Evolutionary conservation across 2,329 filamentous ascomycete species (phyloP), one percentile per base, ranked within the genome.

Genomic region (Aspergillus transmontanensis): DNA sequence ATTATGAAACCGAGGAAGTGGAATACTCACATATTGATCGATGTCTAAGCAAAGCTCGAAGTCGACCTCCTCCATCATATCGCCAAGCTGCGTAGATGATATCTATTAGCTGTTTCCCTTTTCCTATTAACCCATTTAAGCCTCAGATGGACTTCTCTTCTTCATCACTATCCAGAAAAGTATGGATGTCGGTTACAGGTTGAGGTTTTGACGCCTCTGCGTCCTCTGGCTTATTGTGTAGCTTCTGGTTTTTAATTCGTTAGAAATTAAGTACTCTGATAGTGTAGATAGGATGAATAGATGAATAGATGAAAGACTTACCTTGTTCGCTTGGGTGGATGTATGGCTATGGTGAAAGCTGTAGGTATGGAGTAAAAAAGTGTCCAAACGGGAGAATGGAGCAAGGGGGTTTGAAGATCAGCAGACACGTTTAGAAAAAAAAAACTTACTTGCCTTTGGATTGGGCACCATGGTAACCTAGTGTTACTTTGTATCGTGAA

Each of bases 21-120:
- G 58, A n/a, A 51, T 7, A 59, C 66, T 66, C 58, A 70, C 66
- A 9, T 56, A 46, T 28, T 63, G 34, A 16, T 69, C 63, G 34
- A 70, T 60, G 28, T 63, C 28, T 1, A 68, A 59, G 53, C 67
- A 70, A 19, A 70, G 63, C 56, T 69, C 64, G 16, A 70, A 61
- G n/a, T 70, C 68, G 19, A 65, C 60, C n/a, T 61, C 61, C 21
- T 68, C 68, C 66, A 69, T 69, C 58, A 66, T 68, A 6, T 45
- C 58, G 57, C 14, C 7, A 21, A 32, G 39, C 43, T 60, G 39
- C 5, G 21, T 30, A 28, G 11, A 55, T 4, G 1, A 23, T 21
- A 9, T 41, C 34, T 2, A n/a, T 55, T 39, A 23, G 51, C 14
- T 6, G 6, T 26, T 39, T 19, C 32, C 1, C 34, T 39, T 26